Percentiles rank a stretch among this genome's conserved stretches.
Conservation (phyloP, 768 basidiomycete species). For the Lactifluus rugatus region DNA sequence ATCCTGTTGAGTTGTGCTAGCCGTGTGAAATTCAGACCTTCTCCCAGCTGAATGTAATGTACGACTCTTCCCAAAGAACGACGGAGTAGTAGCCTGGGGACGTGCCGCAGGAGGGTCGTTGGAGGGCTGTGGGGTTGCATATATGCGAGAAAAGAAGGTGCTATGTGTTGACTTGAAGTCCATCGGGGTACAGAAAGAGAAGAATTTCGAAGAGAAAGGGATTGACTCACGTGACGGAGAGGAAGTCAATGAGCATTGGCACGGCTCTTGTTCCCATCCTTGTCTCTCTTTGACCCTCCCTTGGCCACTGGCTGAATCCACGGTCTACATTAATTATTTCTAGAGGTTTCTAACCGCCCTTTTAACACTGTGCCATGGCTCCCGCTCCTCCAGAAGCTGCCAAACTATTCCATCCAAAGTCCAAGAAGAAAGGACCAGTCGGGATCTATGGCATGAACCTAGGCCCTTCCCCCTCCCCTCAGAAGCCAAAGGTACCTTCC, state of each 20-base stretch:
- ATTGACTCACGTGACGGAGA: not conserved
- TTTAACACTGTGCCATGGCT: conserved; percentile 3
- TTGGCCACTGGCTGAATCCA: not conserved
- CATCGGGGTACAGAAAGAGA: not conserved
- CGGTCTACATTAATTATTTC: not conserved
- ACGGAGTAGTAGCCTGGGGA: not conserved
- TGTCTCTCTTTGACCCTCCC: not conserved
- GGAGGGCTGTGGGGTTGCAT: not conserved
- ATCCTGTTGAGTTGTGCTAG: not conserved
- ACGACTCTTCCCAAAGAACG: conserved; percentile 11
- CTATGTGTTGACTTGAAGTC: conserved; percentile 1
- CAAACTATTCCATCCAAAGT: conserved; percentile 20
- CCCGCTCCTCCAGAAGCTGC: conserved; percentile 11
- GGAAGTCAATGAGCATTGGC: not conserved
- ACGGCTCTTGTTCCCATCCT: not conserved
- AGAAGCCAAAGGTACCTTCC: conserved; percentile 10
- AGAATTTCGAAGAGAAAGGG: not conserved
- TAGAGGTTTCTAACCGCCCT: not conserved
- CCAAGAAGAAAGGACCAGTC: conserved; percentile 14
- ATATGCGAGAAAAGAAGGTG: conserved; percentile 9
- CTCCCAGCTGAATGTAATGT: not conserved
- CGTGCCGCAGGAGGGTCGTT: not conserved
- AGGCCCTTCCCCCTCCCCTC: conserved; percentile 8
- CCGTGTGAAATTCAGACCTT: not conserved
- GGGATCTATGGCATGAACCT: conserved; percentile 10